Evolutionary conservation across 805 yeast genomes (phyloP), one percentile per base, ranked within the genome.

Genomic region (Yamadazyma scolyti): DNA sequence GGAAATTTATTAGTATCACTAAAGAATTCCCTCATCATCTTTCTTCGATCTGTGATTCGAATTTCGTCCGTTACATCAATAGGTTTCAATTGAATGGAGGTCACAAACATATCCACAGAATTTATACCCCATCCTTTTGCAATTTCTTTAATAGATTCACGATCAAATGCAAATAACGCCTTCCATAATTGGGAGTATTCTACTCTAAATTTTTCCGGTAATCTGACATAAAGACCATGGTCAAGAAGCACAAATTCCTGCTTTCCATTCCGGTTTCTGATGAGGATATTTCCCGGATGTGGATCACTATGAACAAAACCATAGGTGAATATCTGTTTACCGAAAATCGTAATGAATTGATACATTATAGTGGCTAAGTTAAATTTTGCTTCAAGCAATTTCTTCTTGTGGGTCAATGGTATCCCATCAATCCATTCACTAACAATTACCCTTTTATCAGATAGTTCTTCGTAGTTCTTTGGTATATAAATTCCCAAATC

Each of bases 381-480:
- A 44, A 52, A 71, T 2, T 65, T 62, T 9, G 52, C 48, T 8
- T 57, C 56, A 20, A 58, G 45, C 14, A 83, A 52, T 17, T 50
- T 58, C 14, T 65, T 56, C 30, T 63, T 65, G 35, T 69, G 62
- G n/a, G 70, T 57, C 35, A 84, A 54, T 0, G 81, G 54, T 11
- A 73, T 71, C 16, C 89, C 93, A 21, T 83, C 83, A 28, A 83
- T 78, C 88, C 89, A 84, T 53, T 84, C 93, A 16, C 78, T 69
- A 9, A 77, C 68, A 25, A 83, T 52, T 3, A 83, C 76, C 28
- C 75, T 69, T 23, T 52, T 46, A 1, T 77, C 61, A 9, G 79
- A 58, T 16, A 62, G 37, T 4, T 73, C 65, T 0, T 60, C 52
- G 44, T 67, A 78, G 12, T 66, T 62, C 26, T 53, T 44, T 3